These are phyloP conservation scores for Dactylella cylindrospora DNA, from an alignment of 2,329 filamentous ascomycete species.

Conservation along the genomic window DNA sequence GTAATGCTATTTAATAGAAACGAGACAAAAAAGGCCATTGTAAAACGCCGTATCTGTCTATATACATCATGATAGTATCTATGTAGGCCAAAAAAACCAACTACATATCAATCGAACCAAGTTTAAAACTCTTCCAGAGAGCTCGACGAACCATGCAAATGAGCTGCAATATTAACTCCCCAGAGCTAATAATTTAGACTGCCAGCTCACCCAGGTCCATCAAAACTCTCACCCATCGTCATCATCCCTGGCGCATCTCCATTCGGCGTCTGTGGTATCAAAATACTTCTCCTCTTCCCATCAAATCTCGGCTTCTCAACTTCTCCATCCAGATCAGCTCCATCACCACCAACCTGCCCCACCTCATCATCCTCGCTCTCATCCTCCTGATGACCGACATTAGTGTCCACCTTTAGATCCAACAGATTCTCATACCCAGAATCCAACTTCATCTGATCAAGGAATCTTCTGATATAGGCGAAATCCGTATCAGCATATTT, in stretches of 20 bases:
- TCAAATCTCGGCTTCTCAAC: constrained; percentile 37
- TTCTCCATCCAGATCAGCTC: background rate
- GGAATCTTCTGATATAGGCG: constrained; percentile 24
- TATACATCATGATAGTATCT: no score
- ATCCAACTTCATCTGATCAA: constrained; percentile 38
- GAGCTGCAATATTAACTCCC: no score
- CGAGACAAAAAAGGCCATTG: no score
- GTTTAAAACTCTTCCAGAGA: no score
- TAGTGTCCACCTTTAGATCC: constrained; percentile 14
- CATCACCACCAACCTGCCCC: constrained; percentile 6
- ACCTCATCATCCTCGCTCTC: constrained; percentile 3
- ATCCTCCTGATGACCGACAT: background rate
- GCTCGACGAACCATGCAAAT: no score
- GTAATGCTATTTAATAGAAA: no score
- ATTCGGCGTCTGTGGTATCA: constrained; percentile 39
- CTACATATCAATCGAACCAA: no score
- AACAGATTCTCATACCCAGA: constrained; percentile 33
- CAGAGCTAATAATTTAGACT: constrained; percentile 10
- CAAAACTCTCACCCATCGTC: constrained; percentile 29
- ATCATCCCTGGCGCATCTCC: constrained; percentile 39
- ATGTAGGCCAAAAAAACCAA: no score
- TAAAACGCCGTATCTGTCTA: no score
- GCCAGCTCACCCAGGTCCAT: constrained; percentile 15
- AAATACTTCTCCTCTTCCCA: constrained; percentile 40
- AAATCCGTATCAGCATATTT: constrained; percentile 28